A percentile compares a stretch with the other conserved stretches of the same genome.
These are phyloP conservation scores for Trematosphaeria pertusa DNA, from an alignment of 2,329 filamentous ascomycete genomes.

Conservation along the genomic window DNA sequence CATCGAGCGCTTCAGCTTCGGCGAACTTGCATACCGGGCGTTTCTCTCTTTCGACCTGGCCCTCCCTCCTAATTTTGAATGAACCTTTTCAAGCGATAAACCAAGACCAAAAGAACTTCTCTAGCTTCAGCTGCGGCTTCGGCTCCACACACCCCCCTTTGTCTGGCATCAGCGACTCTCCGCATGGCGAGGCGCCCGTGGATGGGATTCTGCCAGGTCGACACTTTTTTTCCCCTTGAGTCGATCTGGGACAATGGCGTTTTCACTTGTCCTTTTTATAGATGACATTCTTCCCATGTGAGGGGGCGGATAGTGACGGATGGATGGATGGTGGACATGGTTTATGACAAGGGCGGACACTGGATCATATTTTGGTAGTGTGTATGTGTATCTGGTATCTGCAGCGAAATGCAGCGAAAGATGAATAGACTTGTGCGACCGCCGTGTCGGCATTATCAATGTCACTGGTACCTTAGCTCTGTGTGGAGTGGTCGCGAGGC, in stretches of 20 bases:
- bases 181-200: not conserved
- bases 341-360: not conserved
- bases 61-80: conserved; percentile 1
- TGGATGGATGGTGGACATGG: not conserved
- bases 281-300: not conserved
- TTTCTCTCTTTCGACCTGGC: conserved; percentile 7
- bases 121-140: not conserved
- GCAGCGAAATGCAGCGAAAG: too few relatives aligned
- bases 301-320: not conserved
- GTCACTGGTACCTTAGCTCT: too few relatives aligned
- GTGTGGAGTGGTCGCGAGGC: too few relatives aligned
- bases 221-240: not conserved
- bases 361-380: too few relatives aligned
- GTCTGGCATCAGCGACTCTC: not conserved
- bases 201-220: not conserved
- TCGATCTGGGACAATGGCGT: not conserved
- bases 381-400: too few relatives aligned
- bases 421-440: too few relatives aligned
- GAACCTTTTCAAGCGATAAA: not conserved
- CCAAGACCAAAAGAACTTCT: not conserved
- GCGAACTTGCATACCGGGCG: conserved; percentile 16
- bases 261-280: not conserved
- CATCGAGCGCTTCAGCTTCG: conserved; percentile 7
- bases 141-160: not conserved
- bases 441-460: too few relatives aligned